A percentile compares a stretch with the other conserved stretches of the same genome.
These are phyloP conservation scores for Flaveria ramosissima DNA, from an alignment of 129 eudicot species.

Conservation along the genomic window DNA sequence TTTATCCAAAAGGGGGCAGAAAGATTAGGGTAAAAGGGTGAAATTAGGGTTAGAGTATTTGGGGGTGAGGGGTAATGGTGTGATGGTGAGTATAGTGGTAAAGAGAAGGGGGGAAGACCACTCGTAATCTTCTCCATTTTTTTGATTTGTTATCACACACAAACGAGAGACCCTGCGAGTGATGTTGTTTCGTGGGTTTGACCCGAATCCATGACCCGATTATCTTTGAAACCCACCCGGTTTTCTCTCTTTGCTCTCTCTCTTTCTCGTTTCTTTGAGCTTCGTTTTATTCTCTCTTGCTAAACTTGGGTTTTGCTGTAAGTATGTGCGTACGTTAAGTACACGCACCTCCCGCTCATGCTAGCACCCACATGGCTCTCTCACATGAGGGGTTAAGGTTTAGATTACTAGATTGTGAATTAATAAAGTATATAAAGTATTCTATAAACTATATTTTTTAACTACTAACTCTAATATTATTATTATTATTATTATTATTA, in stretches of 20 bases:
- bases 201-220: conserved; percentile 38
- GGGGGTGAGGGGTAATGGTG: conserved; percentile 32
- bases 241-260: conserved; percentile 10
- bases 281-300: background rate
- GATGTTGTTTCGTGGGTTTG: conserved; percentile 37
- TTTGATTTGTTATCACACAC: conserved; percentile 35
- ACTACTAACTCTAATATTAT: no score
- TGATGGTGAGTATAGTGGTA: conserved; percentile 17
- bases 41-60: conserved; percentile 38
- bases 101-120: conserved; percentile 29
- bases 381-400: background rate
- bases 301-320: conserved; percentile 29
- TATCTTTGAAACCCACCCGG: conserved; percentile 22
- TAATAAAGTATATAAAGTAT: no score
- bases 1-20: conserved; percentile 9
- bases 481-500: no score
- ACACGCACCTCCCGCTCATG: conserved; percentile 14
- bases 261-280: background rate
- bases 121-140: conserved; percentile 60
- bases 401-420: no score
- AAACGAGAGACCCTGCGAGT: conserved; percentile 16
- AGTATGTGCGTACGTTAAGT: conserved; percentile 36
- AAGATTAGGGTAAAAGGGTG: background rate
- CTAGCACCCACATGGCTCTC: conserved; percentile 6
- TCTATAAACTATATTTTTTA: no score